Conservation (phyloP, 1,139 yeast species). For the Citeromyces siamensis region DNA sequence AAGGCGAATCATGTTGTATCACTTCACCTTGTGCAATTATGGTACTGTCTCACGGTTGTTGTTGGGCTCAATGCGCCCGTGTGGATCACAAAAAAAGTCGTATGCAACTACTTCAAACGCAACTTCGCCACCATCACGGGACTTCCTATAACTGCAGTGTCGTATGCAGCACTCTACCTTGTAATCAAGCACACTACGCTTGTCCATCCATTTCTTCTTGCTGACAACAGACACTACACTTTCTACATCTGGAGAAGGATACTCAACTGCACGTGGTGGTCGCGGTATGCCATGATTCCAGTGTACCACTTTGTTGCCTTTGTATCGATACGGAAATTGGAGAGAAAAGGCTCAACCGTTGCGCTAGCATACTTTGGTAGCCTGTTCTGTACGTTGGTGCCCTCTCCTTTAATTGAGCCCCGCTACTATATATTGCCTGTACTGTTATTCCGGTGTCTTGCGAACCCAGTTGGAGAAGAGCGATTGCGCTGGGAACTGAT, state of each 20-base stretch:
- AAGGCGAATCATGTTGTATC: constrained; percentile 70
- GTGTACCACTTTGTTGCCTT: constrained; percentile 50
- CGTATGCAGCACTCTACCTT: constrained; percentile 26
- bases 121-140: constrained; percentile 14
- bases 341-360: constrained; percentile 20
- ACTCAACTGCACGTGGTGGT: constrained; percentile 29
- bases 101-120: constrained; percentile 21
- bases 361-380: constrained; percentile 24
- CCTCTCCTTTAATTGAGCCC: constrained; percentile 90
- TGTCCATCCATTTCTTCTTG: constrained; percentile 81
- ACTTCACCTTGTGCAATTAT: constrained; percentile 67
- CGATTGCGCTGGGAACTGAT: constrained; percentile 39
- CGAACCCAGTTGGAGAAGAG: constrained; percentile 22
- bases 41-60: constrained; percentile 62
- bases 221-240: constrained; percentile 91
- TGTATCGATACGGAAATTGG: constrained; percentile 4
- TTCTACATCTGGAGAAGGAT: constrained; percentile 71
- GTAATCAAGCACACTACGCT: constrained; percentile 51
- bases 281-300: constrained; percentile 39
- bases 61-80: constrained; percentile 56
- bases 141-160: constrained; percentile 12
- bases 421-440: constrained; percentile 82
- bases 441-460: constrained; percentile 56
- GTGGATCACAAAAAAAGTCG: constrained; percentile 35
- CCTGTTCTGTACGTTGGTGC: constrained; percentile 44